Conservation (phyloP, 2,329 filamentous ascomycete genomes). For the Diaporthe velutina region DNA sequence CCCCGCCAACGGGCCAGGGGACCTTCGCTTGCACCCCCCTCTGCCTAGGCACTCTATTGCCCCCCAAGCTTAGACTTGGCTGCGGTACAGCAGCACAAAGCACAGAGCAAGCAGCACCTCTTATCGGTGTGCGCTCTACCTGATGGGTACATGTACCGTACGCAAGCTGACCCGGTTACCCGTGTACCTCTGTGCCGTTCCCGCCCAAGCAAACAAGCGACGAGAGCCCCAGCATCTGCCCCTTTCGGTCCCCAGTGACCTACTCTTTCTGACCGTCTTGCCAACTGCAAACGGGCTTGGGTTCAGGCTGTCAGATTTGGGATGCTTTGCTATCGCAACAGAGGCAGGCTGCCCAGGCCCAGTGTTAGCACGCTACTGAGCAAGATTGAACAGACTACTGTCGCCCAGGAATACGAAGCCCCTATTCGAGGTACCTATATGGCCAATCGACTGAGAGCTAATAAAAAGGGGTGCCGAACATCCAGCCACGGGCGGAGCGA, state of each 20-base stretch:
- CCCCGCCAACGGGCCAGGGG: conserved; percentile 29
- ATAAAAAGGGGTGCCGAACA: conserved; percentile 31
- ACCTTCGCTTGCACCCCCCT: conserved; percentile 2
- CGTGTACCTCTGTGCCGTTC: background rate
- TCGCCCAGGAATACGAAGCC: conserved; percentile 30
- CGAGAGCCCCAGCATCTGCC: background rate
- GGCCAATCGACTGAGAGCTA: conserved; percentile 13
- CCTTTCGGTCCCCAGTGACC: conserved; percentile 2
- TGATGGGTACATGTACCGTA: background rate
- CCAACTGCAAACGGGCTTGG: background rate
- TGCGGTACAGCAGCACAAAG: background rate
- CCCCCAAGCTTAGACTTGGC: conserved; percentile 7
- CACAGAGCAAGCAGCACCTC: background rate
- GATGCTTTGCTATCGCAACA: background rate
- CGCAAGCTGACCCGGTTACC: background rate
- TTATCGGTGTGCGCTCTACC: conserved; percentile 7
- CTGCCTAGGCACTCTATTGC: no score
- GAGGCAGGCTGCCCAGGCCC: conserved; percentile 14
- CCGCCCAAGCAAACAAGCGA: background rate
- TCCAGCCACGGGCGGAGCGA: conserved; percentile 13
- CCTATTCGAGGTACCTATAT: conserved; percentile 20
- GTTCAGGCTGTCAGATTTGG: background rate
- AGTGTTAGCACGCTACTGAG: conserved; percentile 30
- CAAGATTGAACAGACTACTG: conserved; percentile 7
- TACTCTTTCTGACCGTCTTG: conserved; percentile 11